Evolutionary conservation across 208 protist species (phyloP), one percentile per base, ranked within the genome.

Genomic region (Acanthamoeba castellanii): DNA sequence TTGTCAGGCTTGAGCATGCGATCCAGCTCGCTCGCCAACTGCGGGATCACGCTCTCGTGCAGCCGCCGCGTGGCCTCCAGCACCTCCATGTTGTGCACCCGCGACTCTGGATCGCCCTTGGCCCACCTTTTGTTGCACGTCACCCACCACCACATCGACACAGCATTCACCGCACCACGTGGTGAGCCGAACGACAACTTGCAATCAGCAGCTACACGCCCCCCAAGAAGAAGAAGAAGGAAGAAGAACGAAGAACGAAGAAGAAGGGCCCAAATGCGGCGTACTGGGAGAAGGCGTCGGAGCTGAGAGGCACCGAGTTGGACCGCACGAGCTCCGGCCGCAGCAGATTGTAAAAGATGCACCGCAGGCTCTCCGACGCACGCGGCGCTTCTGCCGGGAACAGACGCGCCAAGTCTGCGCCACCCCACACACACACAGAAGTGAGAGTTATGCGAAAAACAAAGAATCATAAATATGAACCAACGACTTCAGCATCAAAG

Each of bases 281-380:
- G 59, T 92, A 92, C 85, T 34, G 59, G 16, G 74, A 88, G 45
- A 94, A 88, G 72, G 92, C 76, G 37, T 94, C 92, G 16, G 92
- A 94, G 74, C 92, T 70, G 32, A 94, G 55, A 6, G 68, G 92
- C 42, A 55, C 76, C 14, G 32, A 30, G 34, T 94, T 94, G 32
- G 27, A 37, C 25, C 76, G 76, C n/a, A 94, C 92, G 45, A 94
- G 92, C 74, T 94, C 92, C 6, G 92, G 92, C 20, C 92, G 42
- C 30, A 94, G 74, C 18, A 94, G 76, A 50, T 94, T 94, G 92
- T 94, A 94, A 47, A 94, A 88, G 92, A 88, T 94, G 92, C 74
- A 66, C 16, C 92, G 74, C 1, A 55, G 70, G 34, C 25, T 88
- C 16, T 94, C 92, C 11, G 30, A 30, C 5, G 52, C 14, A 16